Evolutionary conservation across 2,329 filamentous ascomycete genomes (phyloP).

Genomic region (Exutisphaerella laricina): DNA sequence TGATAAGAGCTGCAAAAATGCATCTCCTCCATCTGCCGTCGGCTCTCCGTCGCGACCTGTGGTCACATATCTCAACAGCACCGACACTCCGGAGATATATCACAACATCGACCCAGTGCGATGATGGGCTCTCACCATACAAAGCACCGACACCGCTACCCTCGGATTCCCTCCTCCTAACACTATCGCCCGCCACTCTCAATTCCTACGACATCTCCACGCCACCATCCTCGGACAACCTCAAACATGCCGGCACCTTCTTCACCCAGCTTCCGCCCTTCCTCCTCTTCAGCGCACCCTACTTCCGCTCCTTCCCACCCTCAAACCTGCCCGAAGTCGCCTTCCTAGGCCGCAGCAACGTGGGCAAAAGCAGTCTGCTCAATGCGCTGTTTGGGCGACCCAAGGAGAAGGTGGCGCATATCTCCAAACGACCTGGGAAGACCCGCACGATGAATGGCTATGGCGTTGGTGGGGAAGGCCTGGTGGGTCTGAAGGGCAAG

Average conservation of each 20-base stretch:
- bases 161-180: conserved; percentile 18
- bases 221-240: conserved; percentile 34
- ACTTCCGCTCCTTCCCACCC: conserved; percentile 56
- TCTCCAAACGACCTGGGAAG: conserved; percentile 55
- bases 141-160: background rate
- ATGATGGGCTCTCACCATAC: conserved; percentile 6
- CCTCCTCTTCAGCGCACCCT: conserved; percentile 55
- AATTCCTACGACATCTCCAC: conserved; percentile 31
- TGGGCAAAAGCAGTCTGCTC: conserved; percentile 62
- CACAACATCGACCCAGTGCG: conserved; percentile 3
- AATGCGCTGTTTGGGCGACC: conserved; percentile 55
- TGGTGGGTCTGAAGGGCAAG: conserved; percentile 16
- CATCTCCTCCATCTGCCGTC: conserved; percentile 26
- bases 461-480: conserved; percentile 45
- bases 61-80: conserved; percentile 6
- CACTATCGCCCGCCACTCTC: conserved; percentile 27
- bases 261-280: conserved; percentile 45
- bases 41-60: conserved; percentile 16
- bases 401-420: conserved; percentile 44
- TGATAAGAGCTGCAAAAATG: conserved; percentile 21
- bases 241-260: conserved; percentile 39
- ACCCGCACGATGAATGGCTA: conserved; percentile 64
- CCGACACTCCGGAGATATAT: conserved; percentile 2
- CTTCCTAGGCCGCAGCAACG: conserved; percentile 65
- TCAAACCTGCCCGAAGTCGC: conserved; percentile 55